Percentiles rank a stretch among this genome's conserved stretches.
phyloP scores from a whole-genome alignment of 371 early-diverging fungal species.

The Mortierella sp. region DNA sequence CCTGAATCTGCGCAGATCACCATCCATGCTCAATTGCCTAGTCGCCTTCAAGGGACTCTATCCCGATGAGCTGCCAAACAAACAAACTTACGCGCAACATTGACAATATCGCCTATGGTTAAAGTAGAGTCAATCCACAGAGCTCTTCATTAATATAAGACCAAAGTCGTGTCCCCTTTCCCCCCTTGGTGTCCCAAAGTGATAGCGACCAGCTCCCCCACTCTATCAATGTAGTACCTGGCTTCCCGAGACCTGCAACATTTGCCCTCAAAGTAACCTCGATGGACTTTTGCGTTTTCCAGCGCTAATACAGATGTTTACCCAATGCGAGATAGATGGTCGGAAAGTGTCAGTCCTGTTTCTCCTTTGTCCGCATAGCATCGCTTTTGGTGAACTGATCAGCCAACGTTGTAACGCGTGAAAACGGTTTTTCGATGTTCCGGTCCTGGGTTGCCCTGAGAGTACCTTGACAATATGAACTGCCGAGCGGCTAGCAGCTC shows the following conservation, averaged over 20 bases:
- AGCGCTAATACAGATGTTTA: slow-evolving; percentile 26
- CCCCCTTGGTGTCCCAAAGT: too few relatives aligned
- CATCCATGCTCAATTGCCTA: background rate
- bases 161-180: too few relatives aligned
- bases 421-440: too few relatives aligned
- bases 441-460: too few relatives aligned
- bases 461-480: slow-evolving; percentile 49
- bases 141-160: too few relatives aligned
- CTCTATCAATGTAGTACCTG: slow-evolving; percentile 48
- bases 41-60: background rate
- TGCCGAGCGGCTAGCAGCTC: slow-evolving; percentile 24
- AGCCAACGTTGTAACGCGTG: background rate
- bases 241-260: slow-evolving; percentile 51
- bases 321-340: background rate
- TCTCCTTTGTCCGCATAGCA: too few relatives aligned
- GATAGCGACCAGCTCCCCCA: too few relatives aligned
- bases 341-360: too few relatives aligned
- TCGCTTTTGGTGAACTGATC: background rate
- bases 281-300: slow-evolving; percentile 47
- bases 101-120: slow-evolving; percentile 46
- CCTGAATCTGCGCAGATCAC: background rate
- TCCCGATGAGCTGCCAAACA: background rate
- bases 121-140: background rate
- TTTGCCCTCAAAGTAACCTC: slow-evolving; percentile 48
- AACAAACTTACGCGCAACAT: slow-evolving; percentile 35